Conservation (phyloP, 805 yeast species). For the Kodamaea restingae region DNA sequence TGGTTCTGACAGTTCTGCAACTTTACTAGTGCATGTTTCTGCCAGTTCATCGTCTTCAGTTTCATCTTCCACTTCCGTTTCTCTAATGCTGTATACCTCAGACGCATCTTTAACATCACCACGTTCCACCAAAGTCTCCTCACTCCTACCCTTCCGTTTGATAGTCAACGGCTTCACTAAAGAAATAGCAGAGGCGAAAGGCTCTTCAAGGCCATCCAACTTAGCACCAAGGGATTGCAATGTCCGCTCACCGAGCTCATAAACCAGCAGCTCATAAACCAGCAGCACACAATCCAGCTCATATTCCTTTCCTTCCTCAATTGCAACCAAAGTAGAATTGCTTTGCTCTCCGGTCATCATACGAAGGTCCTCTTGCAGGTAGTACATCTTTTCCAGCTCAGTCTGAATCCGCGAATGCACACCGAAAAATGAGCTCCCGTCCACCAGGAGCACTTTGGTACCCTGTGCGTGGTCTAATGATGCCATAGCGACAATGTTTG, state of each 20-base stretch:
- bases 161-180: slow-evolving; percentile 9
- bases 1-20: too few species aligned
- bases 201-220: neutral
- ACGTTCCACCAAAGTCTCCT: slow-evolving; percentile 2
- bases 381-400: slow-evolving; percentile 24
- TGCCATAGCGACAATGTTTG: slow-evolving; percentile 45
- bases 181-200: slow-evolving; percentile 4
- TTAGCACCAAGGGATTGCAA: neutral
- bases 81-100: too few species aligned
- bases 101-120: neutral
- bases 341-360: slow-evolving; percentile 18
- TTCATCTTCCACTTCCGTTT: too few species aligned
- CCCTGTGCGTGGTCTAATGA: slow-evolving; percentile 26
- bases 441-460: slow-evolving; percentile 47
- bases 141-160: slow-evolving; percentile 2
- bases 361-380: slow-evolving; percentile 27
- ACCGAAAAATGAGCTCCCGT: slow-evolving; percentile 52
- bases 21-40: too few species aligned
- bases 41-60: too few species aligned
- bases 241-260: neutral
- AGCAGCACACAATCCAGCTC: neutral
- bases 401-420: slow-evolving; percentile 44
- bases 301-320: neutral
- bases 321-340: slow-evolving; percentile 16
- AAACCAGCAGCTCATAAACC: neutral